Evolutionary conservation across 2,329 filamentous ascomycete genomes (phyloP).

Genomic region (Achaetomium macrosporum): DNA sequence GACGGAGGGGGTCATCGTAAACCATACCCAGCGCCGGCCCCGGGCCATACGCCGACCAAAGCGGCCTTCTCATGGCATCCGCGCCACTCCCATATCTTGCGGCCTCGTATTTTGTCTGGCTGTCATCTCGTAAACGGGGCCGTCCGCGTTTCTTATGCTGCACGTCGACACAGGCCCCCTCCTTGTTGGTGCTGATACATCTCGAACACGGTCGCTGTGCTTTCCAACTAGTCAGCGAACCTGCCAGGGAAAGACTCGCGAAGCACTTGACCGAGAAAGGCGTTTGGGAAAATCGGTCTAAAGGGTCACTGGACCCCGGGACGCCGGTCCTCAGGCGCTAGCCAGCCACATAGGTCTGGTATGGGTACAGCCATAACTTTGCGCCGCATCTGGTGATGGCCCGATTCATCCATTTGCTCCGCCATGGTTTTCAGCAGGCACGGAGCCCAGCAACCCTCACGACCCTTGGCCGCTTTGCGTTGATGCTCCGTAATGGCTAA

Average conservation of each 20-base stretch:
- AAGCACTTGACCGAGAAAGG: background rate
- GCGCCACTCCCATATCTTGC: slow-evolving; percentile 41
- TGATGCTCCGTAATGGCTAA: slow-evolving; percentile 16
- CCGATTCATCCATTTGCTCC: background rate
- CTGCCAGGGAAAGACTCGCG: background rate
- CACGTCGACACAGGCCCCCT: slow-evolving; percentile 76
- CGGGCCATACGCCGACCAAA: slow-evolving; percentile 44
- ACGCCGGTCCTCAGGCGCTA: too few relatives aligned
- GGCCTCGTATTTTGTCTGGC: slow-evolving; percentile 53
- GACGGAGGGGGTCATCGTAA: slow-evolving; percentile 43
- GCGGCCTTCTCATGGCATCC: slow-evolving; percentile 45
- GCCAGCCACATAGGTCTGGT: too few relatives aligned
- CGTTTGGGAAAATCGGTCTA: background rate
- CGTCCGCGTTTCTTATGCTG: slow-evolving; percentile 81
- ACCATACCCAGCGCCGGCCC: slow-evolving; percentile 37
- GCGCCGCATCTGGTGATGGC: background rate
- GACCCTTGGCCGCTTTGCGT: background rate
- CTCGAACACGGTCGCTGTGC: slow-evolving; percentile 73
- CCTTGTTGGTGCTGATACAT: slow-evolving; percentile 71
- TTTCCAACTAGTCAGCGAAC: slow-evolving; percentile 35
- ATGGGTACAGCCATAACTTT: too few relatives aligned
- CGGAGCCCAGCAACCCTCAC: background rate
- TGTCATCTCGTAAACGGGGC: slow-evolving; percentile 69
- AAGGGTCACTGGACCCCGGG: slow-evolving; percentile 7
- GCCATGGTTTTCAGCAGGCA: background rate